Evolutionary conservation across 495 filamentous ascomycete species (phyloP).

Genomic region (Lophiotrema nucula): DNA sequence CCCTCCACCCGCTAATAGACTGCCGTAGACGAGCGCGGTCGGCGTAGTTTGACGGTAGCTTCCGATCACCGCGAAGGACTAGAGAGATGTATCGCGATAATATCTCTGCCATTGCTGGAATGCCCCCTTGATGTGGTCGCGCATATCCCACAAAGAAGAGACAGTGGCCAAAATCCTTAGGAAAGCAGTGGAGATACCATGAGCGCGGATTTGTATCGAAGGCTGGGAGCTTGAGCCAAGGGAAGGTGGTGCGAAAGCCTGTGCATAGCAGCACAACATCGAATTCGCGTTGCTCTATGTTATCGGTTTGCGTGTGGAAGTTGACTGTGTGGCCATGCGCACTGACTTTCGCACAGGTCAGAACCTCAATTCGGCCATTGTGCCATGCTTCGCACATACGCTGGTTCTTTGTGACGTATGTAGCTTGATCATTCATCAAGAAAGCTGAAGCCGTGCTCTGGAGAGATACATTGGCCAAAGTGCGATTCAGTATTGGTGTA

Average conservation of each 20-base stretch:
- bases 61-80: not conserved
- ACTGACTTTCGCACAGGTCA: not conserved
- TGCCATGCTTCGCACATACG: not conserved
- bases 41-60: not conserved
- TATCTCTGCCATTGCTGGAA: not conserved
- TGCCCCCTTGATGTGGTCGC: not conserved
- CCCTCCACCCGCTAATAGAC: too few relatives aligned
- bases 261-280: not conserved
- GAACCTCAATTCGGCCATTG: not conserved
- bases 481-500: not conserved
- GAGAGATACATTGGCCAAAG: not conserved
- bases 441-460: not conserved
- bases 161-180: not conserved
- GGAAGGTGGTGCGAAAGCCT: not conserved
- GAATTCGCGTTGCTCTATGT: not conserved
- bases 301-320: not conserved
- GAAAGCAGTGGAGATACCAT: not conserved
- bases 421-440: not conserved
- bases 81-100: not conserved
- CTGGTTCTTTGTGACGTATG: not conserved
- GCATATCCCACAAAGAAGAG: not conserved
- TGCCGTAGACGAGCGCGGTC: not conserved
- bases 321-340: not conserved
- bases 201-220: not conserved
- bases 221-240: not conserved